phyloP scores from a whole-genome alignment of 2,329 filamentous ascomycete genomes.

The Trichoderma oligosporum region DNA sequence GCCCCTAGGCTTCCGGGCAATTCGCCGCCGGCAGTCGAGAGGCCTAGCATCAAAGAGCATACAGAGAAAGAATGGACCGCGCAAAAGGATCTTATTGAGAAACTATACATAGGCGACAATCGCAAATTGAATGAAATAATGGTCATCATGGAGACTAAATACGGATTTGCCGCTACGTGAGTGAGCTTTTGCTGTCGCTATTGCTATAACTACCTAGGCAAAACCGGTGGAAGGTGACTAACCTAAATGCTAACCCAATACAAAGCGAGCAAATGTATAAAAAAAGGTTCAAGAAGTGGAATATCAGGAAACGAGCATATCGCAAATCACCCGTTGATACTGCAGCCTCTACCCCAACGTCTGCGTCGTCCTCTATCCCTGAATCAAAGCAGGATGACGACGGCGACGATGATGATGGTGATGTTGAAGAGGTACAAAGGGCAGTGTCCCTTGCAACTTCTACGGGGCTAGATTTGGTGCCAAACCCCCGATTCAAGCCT shows the following conservation, averaged over 20 bases:
- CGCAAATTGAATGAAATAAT: slow-evolving; percentile 37
- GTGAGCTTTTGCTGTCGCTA: slow-evolving; percentile 21
- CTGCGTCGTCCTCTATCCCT: slow-evolving; percentile 12
- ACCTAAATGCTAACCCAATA: background rate
- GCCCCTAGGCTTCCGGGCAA: slow-evolving; percentile 35
- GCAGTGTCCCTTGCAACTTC: background rate
- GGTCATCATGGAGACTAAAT: slow-evolving; percentile 33
- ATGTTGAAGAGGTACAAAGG: background rate
- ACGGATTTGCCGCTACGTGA: slow-evolving; percentile 39
- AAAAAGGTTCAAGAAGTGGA: slow-evolving; percentile 39
- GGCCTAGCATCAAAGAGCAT: slow-evolving; percentile 34
- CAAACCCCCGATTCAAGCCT: slow-evolving; percentile 26
- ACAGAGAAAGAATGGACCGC: slow-evolving; percentile 36
- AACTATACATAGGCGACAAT: slow-evolving; percentile 35
- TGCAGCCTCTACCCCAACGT: slow-evolving; percentile 6
- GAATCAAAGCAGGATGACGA: background rate
- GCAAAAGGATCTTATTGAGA: slow-evolving; percentile 32
- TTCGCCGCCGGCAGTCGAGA: slow-evolving; percentile 24
- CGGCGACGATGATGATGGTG: slow-evolving; percentile 6
- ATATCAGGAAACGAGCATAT: slow-evolving; percentile 36
- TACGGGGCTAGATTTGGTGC: slow-evolving; percentile 24
- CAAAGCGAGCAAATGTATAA: slow-evolving; percentile 40
- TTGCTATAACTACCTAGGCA: background rate
- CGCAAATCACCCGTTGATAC: slow-evolving; percentile 25
- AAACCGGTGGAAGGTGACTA: background rate